Evolutionary conservation across 352 stramenopile genomes (phyloP).

Genomic region (Globisporangium okanoganense): DNA sequence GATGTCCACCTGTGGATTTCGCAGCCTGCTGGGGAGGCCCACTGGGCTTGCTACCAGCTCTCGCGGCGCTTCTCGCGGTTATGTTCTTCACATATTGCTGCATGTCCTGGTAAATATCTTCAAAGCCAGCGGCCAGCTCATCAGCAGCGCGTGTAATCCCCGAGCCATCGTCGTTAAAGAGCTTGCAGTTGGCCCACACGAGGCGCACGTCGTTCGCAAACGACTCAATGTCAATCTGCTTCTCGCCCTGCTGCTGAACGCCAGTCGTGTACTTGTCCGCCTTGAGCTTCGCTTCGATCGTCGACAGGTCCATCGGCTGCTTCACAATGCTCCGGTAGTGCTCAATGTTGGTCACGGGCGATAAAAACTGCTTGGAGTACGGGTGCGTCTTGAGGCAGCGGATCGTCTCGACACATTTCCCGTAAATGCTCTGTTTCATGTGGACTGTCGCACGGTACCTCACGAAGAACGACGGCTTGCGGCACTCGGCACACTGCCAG

Average conservation of each 20-base stretch:
- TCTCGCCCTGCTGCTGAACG: constrained; percentile 16
- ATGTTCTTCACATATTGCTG: constrained; percentile 22
- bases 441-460: constrained; percentile 41
- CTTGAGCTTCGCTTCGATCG: constrained; percentile 62
- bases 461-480: constrained; percentile 66
- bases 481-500: constrained; percentile 78
- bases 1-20: background rate
- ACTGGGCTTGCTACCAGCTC: background rate
- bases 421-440: constrained; percentile 41
- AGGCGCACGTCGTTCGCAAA: constrained; percentile 78
- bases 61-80: background rate
- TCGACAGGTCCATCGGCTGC: constrained; percentile 80
- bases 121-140: constrained; percentile 60
- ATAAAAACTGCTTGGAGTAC: constrained; percentile 79
- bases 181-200: constrained; percentile 81
- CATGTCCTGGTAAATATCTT: constrained; percentile 50
- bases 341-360: constrained; percentile 68
- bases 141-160: constrained; percentile 73
- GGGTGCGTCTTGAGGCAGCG: constrained; percentile 65
- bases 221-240: constrained; percentile 38
- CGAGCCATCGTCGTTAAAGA: constrained; percentile 83
- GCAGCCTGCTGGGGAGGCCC: background rate
- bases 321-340: constrained; percentile 75
- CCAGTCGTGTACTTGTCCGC: constrained; percentile 44
- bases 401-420: constrained; percentile 71